These are phyloP conservation scores for Saururus chinensis DNA, from an alignment of 164 flowering plant species.

Conservation along the genomic window DNA sequence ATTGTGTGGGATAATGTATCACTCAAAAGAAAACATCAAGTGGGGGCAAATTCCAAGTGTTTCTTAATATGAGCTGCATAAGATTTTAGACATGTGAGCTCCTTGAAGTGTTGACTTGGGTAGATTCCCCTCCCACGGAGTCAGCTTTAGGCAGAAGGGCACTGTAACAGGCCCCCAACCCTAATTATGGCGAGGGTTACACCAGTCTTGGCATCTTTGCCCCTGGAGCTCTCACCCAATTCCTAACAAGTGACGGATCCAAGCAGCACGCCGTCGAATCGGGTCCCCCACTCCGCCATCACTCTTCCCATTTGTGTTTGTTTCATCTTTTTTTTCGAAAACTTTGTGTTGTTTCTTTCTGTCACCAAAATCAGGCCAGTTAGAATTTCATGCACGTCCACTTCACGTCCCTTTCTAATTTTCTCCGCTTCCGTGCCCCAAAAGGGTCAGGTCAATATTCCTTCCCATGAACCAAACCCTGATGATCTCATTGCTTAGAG, in stretches of 20 bases:
- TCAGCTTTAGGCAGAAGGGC: neutral
- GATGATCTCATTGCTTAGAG: no score
- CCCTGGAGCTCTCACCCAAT: neutral
- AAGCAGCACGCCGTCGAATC: neutral
- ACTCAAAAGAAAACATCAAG: neutral
- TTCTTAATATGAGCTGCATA: no score
- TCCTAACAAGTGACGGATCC: neutral
- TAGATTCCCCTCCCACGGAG: neutral
- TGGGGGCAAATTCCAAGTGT: neutral
- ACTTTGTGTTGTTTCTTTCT: neutral
- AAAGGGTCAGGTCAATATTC: no score
- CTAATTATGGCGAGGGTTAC: conserved; percentile 1
- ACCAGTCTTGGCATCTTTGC: neutral
- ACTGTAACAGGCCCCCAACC: neutral
- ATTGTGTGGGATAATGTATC: no score
- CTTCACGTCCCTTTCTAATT: conserved; percentile 37
- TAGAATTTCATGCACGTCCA: conserved; percentile 62
- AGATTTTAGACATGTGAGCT: no score
- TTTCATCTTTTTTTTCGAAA: neutral
- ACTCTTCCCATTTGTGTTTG: neutral
- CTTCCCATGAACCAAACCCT: no score
- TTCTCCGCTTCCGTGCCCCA: neutral
- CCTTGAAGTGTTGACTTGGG: neutral
- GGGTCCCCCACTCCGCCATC: neutral
- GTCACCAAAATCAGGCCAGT: conserved; percentile 5